phyloP scores from a whole-genome alignment of 805 yeast species.

The Candida mattraensis region DNA sequence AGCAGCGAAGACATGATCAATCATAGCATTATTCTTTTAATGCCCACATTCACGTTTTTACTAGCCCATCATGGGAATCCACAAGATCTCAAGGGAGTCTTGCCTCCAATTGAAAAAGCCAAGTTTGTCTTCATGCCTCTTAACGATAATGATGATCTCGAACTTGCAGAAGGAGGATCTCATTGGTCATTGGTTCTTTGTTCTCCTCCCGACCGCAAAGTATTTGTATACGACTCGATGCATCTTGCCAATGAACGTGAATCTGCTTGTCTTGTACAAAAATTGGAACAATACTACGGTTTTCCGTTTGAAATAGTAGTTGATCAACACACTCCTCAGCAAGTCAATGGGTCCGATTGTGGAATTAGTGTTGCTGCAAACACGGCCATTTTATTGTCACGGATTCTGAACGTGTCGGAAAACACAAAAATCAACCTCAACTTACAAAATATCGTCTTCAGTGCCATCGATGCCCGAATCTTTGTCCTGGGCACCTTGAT shows the following conservation, averaged over 20 bases:
- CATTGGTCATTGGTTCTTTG: conserved; percentile 74
- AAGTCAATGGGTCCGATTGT: conserved; percentile 65
- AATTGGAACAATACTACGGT: conserved; percentile 32
- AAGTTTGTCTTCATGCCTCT: conserved; percentile 64
- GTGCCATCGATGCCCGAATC: conserved; percentile 49
- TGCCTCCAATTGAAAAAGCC: conserved; percentile 45
- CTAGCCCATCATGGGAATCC: conserved; percentile 52
- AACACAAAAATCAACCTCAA: conserved; percentile 38
- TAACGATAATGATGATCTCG: conserved; percentile 63
- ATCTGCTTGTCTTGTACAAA: conserved; percentile 32
- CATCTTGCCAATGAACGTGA: conserved; percentile 40
- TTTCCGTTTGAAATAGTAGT: conserved; percentile 19
- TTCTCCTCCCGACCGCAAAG: conserved; percentile 44
- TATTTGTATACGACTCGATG: conserved; percentile 63
- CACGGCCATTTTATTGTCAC: conserved; percentile 35
- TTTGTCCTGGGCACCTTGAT: conserved; percentile 42
- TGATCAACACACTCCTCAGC: conserved; percentile 50
- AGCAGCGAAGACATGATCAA: conserved; percentile 24
- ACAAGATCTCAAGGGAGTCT: conserved; percentile 39
- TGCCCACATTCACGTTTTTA: conserved; percentile 67
- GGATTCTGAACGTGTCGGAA: conserved; percentile 32
- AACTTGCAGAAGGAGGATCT: conserved; percentile 61
- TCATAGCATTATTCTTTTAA: conserved; percentile 39
- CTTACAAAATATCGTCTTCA: conserved; percentile 40
- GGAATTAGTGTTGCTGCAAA: conserved; percentile 48